These are phyloP conservation scores for Cladosporium sphaerospermum DNA, from an alignment of 2,329 filamentous ascomycete species.

Conservation along the genomic window DNA sequence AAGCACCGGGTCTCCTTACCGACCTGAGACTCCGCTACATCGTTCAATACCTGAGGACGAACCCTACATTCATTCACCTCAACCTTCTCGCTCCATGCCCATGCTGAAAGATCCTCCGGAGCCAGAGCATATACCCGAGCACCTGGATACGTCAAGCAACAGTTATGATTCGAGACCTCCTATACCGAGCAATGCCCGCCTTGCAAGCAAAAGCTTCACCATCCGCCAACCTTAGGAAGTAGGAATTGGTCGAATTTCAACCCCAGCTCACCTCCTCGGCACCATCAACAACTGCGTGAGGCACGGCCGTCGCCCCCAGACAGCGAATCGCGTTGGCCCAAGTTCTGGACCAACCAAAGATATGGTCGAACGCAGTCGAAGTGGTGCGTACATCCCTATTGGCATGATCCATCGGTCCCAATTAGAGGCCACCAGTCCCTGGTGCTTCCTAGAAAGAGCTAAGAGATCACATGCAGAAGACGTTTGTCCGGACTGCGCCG, in stretches of 20 bases:
- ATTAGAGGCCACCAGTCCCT: constrained; percentile 28
- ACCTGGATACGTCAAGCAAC: neutral
- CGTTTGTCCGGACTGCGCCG: constrained; percentile 28
- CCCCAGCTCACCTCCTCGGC: constrained; percentile 20
- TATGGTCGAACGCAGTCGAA: constrained; percentile 22
- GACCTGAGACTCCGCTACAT: constrained; percentile 23
- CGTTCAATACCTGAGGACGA: constrained; percentile 17
- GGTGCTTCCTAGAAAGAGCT: constrained; percentile 16
- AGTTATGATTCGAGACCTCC: neutral
- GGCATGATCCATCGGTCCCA: constrained; percentile 22
- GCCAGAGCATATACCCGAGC: neutral
- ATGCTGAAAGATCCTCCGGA: constrained; percentile 1
- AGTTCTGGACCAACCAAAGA: constrained; percentile 18
- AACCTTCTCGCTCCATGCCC: constrained; percentile 10
- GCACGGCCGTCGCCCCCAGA: constrained; percentile 24
- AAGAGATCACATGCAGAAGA: constrained; percentile 20
- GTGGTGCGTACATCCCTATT: constrained; percentile 26
- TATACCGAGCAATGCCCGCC: neutral
- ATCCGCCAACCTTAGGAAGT: constrained; percentile 10
- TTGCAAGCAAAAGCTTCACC: neutral
- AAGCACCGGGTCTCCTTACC: constrained; percentile 16
- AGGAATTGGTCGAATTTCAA: neutral
- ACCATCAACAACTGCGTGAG: constrained; percentile 24
- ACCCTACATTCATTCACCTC: constrained; percentile 19
- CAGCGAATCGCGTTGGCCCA: neutral